Conservation (phyloP, 306 rosid genomes). For the Crotalaria pallida region DNA sequence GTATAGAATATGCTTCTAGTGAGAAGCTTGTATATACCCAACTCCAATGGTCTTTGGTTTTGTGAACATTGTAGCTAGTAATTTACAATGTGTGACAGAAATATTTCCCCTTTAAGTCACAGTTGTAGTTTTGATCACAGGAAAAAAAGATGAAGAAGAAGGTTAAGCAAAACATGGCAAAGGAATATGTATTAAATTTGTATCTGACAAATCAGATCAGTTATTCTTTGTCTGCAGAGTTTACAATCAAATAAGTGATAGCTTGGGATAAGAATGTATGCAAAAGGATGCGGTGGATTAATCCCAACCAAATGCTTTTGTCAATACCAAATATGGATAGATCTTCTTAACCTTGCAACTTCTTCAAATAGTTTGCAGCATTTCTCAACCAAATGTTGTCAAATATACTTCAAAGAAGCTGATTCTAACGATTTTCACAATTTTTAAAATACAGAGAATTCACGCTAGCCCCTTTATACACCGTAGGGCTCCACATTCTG, state of each 20-base stretch:
- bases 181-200: neutral
- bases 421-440: neutral
- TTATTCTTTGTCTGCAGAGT: neutral
- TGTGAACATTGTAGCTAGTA: neutral
- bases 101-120: too few species aligned
- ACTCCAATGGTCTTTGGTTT: neutral
- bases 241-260: conserved; percentile 12
- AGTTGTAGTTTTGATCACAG: too few species aligned
- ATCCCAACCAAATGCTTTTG: conserved; percentile 3
- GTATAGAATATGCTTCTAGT: too few species aligned
- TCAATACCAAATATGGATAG: neutral
- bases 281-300: neutral
- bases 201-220: neutral
- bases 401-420: conserved; percentile 15
- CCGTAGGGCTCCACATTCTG: conserved; percentile 97
- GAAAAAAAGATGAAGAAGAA: neutral
- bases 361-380: conserved; percentile 24
- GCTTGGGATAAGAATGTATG: neutral
- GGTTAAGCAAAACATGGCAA: neutral
- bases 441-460: neutral
- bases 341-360: neutral
- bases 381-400: conserved; percentile 5
- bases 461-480: conserved; percentile 51
- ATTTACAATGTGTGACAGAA: neutral
- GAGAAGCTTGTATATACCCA: too few species aligned